Percentiles rank a stretch among this genome's conserved stretches.
Evolutionary conservation across 1,284 basidiomycete genomes (phyloP).

Genomic region (Fomitopsis pinicola): DNA sequence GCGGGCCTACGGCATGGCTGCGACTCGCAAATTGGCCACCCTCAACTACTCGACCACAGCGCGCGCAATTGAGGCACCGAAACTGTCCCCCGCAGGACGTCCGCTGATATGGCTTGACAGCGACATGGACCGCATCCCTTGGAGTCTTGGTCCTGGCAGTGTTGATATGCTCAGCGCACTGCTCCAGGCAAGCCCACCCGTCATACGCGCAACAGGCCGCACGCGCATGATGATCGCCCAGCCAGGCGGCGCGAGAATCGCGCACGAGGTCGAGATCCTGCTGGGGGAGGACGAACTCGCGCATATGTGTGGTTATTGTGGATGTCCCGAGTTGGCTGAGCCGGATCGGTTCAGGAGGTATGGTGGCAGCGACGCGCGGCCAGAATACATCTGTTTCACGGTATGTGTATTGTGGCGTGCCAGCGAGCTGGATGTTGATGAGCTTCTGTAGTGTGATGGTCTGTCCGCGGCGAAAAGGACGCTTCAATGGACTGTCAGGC

Average conservation of each 20-base stretch:
- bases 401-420: neutral
- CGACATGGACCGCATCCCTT: neutral
- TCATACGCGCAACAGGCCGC: neutral
- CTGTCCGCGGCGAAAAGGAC: neutral
- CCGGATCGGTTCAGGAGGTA: neutral
- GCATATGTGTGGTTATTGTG: neutral
- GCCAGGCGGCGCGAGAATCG: neutral
- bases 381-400: neutral
- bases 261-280: neutral
- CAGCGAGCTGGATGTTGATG: neutral
- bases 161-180: neutral
- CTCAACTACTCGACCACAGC: neutral
- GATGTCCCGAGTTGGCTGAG: neutral
- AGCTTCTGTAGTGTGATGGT: neutral
- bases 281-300: neutral
- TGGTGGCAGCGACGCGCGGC: neutral
- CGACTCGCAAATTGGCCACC: neutral
- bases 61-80: neutral
- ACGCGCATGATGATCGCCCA: neutral
- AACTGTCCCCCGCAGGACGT: neutral
- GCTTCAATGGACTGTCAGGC: neutral
- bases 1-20: neutral
- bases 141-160: neutral
- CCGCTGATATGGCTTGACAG: neutral
- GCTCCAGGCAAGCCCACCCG: neutral